Evolutionary conservation across 208 protist genomes (phyloP).

Genomic region (Trypanosoma scelopori): DNA sequence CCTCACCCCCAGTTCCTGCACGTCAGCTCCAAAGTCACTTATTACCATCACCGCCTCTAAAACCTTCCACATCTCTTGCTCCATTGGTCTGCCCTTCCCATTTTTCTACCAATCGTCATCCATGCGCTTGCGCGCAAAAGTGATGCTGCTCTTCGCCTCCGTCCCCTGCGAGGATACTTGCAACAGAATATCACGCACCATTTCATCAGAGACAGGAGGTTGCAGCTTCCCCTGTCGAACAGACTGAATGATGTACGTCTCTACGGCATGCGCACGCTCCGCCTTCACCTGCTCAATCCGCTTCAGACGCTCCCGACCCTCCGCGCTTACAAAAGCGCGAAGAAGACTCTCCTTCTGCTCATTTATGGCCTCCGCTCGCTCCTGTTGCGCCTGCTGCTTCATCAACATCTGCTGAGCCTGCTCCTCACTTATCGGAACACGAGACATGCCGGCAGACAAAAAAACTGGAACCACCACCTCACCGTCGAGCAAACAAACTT

Average conservation of each 20-base stretch:
- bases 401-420: constrained; percentile 89
- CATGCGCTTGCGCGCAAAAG: constrained; percentile 82
- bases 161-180: constrained; percentile 54
- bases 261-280: constrained; percentile 77
- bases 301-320: constrained; percentile 88
- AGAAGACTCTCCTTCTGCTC: constrained; percentile 91
- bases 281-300: constrained; percentile 88
- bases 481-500: neutral
- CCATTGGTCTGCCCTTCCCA: too few species aligned
- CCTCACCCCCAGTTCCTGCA: neutral
- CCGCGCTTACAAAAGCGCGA: constrained; percentile 78
- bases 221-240: constrained; percentile 87
- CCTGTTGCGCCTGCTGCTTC: constrained; percentile 86
- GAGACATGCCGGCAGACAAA: constrained; percentile 11
- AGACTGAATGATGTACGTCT: constrained; percentile 88
- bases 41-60: neutral
- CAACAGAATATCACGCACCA: constrained; percentile 74
- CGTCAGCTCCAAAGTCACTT: neutral
- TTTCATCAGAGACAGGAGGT: constrained; percentile 83
- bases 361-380: constrained; percentile 61
- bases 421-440: constrained; percentile 86
- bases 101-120: constrained; percentile 86
- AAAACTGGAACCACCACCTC: neutral
- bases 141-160: constrained; percentile 72
- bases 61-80: neutral